Percentiles rank a stretch among this genome's conserved stretches.
phyloP scores from a whole-genome alignment of 306 rosid genomes.

The Castanea crenata region DNA sequence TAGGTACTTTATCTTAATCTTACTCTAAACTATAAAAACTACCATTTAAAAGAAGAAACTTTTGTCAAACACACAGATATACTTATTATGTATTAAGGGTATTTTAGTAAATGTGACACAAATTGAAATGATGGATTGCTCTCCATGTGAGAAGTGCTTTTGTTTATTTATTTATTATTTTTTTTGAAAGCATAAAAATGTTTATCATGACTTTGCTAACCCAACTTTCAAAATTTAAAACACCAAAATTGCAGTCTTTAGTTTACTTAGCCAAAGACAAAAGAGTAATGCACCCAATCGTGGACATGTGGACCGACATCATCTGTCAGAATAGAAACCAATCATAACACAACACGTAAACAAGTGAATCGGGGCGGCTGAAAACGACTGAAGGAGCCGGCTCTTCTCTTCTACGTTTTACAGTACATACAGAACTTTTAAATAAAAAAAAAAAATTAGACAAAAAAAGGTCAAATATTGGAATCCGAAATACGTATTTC shows the following conservation, averaged over 20 bases:
- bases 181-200: background rate
- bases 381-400: constrained; percentile 31
- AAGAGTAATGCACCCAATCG: background rate
- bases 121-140: too few species aligned
- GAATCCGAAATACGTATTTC: constrained; percentile 18
- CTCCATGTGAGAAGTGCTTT: too few species aligned
- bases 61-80: too few species aligned
- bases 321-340: constrained; percentile 10
- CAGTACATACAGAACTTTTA: too few species aligned
- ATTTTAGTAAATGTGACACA: too few species aligned
- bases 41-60: too few species aligned
- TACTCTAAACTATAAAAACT: too few species aligned
- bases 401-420: constrained; percentile 1
- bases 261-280: background rate
- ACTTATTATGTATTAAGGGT: too few species aligned
- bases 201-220: too few species aligned
- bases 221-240: constrained; percentile 14
- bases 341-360: constrained; percentile 30
- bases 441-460: too few species aligned
- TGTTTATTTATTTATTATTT: background rate
- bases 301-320: constrained; percentile 25
- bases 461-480: constrained; percentile 6
- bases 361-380: constrained; percentile 32
- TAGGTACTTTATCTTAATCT: too few species aligned
- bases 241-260: background rate